These are phyloP conservation scores for Exophiala spinifera DNA, from an alignment of 2,329 filamentous ascomycete genomes.

Conservation along the genomic window DNA sequence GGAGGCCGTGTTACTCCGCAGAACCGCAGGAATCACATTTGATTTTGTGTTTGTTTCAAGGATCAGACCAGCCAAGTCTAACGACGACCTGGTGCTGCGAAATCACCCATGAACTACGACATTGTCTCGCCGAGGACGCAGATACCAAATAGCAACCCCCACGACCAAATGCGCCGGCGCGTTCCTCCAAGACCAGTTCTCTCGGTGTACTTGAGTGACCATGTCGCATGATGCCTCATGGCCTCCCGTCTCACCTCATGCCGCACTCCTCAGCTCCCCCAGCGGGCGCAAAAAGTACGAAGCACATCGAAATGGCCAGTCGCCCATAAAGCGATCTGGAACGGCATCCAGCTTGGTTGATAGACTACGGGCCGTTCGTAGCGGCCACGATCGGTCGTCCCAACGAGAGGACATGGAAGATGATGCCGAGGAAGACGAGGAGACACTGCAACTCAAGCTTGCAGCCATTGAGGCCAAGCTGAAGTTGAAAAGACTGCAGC, in stretches of 20 bases:
- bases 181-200: neutral
- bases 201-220: neutral
- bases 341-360: conserved; percentile 41
- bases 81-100: neutral
- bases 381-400: conserved; percentile 18
- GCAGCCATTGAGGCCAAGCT: conserved; percentile 85
- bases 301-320: conserved; percentile 65
- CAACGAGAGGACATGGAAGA: conserved; percentile 50
- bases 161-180: neutral
- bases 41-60: neutral
- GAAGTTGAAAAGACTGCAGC: conserved; percentile 81
- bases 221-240: conserved; percentile 41
- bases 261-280: conserved; percentile 66
- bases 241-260: conserved; percentile 62
- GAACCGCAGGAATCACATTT: neutral
- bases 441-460: conserved; percentile 80
- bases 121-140: neutral
- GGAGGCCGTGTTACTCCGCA: conserved; percentile 10
- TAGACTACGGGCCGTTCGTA: conserved; percentile 33
- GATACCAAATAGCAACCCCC: neutral
- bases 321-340: conserved; percentile 56
- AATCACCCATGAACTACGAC: neutral
- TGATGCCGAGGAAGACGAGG: conserved; percentile 78
- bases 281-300: conserved; percentile 73
- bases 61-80: neutral